Conservation (phyloP, 768 basidiomycete species). For the Suillus discolor region DNA sequence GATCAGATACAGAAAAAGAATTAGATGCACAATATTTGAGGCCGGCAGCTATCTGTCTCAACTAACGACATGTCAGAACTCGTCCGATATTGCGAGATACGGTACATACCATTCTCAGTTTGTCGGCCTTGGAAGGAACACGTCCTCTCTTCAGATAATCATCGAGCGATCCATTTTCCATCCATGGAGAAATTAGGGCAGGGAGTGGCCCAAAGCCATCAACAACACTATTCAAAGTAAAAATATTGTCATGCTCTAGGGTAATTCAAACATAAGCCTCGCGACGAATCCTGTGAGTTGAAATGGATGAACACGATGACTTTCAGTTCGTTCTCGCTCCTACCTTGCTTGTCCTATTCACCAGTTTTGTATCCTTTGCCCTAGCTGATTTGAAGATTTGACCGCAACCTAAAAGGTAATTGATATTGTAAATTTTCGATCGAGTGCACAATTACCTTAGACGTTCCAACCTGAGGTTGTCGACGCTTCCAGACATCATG, state of each 20-base stretch:
- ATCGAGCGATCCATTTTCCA: conserved; percentile 31
- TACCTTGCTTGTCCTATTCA: not conserved
- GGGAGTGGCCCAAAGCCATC: conserved; percentile 22
- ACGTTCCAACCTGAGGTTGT: not conserved
- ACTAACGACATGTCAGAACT: not conserved
- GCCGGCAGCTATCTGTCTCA: conserved; percentile 1
- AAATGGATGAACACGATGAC: not conserved
- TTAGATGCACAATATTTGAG: conserved; percentile 9
- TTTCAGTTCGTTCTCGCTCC: not conserved
- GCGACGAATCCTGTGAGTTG: not conserved
- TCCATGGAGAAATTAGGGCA: conserved; percentile 29
- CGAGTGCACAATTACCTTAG: not conserved
- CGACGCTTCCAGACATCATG: conserved; percentile 9
- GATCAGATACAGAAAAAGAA: no score
- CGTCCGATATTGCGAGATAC: not conserved
- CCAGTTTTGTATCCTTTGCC: not conserved
- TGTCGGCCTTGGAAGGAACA: conserved; percentile 5
- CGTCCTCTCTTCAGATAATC: conserved; percentile 26
- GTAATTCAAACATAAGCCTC: conserved; percentile 1
- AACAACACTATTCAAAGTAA: conserved; percentile 19
- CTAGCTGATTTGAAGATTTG: conserved; percentile 6
- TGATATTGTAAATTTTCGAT: not conserved
- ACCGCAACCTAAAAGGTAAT: conserved; percentile 8
- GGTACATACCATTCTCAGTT: conserved; percentile 18
- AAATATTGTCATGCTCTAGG: conserved; percentile 18